phyloP scores from a whole-genome alignment of 1,139 yeast genomes.

The Debaryomycetaceae sp. region DNA sequence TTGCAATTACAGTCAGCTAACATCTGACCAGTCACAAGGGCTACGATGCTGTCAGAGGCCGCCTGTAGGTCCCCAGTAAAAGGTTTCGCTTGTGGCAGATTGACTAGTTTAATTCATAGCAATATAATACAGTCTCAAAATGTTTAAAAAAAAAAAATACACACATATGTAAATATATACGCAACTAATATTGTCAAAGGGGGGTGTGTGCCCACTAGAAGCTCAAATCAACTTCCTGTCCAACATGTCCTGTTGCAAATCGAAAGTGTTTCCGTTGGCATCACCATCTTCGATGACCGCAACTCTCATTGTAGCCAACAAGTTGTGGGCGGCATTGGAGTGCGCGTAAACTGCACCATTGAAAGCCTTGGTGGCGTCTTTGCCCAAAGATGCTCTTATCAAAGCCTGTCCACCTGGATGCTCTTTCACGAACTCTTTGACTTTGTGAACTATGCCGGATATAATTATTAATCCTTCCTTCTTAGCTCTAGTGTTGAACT shows the following conservation, averaged over 20 bases:
- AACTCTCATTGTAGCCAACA: slow-evolving; percentile 92
- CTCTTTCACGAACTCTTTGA: slow-evolving; percentile 75
- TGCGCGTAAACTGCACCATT: slow-evolving; percentile 97
- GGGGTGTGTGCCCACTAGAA: neutral
- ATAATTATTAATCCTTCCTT: slow-evolving; percentile 66
- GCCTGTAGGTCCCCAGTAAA: too few species aligned
- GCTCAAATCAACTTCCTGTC: slow-evolving; percentile 28
- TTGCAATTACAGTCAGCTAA: too few species aligned
- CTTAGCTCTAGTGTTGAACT: slow-evolving; percentile 68
- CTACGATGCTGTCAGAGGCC: too few species aligned
- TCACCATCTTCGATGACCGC: slow-evolving; percentile 78
- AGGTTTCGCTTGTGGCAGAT: too few species aligned
- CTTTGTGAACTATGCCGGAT: slow-evolving; percentile 94
- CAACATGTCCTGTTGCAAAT: slow-evolving; percentile 49
- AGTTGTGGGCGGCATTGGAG: slow-evolving; percentile 95
- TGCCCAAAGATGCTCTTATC: slow-evolving; percentile 82
- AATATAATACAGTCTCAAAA: too few species aligned
- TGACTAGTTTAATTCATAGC: too few species aligned
- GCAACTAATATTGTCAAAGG: too few species aligned
- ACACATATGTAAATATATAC: too few species aligned
- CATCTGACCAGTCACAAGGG: too few species aligned
- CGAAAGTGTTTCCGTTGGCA: slow-evolving; percentile 50
- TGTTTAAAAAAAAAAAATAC: too few species aligned
- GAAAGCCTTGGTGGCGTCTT: slow-evolving; percentile 95
- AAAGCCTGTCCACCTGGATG: slow-evolving; percentile 98